A percentile compares a stretch with the other conserved stretches of the same genome.
These are phyloP conservation scores for Cyclostephanos invisitatus DNA, from an alignment of 108 stramenopile species.

Conservation along the genomic window DNA sequence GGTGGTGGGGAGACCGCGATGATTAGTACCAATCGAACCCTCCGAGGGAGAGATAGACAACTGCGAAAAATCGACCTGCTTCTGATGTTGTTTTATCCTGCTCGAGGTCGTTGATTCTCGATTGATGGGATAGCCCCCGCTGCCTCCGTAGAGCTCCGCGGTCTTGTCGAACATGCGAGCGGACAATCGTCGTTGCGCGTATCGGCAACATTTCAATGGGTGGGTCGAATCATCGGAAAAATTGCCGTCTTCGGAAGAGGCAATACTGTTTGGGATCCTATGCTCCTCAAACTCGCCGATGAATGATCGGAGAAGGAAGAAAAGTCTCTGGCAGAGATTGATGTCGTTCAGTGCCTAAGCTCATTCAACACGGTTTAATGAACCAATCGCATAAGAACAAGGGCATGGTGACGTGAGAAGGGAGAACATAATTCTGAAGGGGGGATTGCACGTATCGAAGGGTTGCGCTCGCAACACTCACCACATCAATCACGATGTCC, in stretches of 20 bases:
- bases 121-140: constrained; percentile 37
- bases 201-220: constrained; percentile 30
- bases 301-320: constrained; percentile 57
- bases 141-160: constrained; percentile 5
- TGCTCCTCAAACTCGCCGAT: constrained; percentile 48
- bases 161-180: constrained; percentile 45
- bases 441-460: background rate
- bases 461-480: constrained; percentile 1
- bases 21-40: constrained; percentile 16
- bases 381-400: constrained; percentile 1
- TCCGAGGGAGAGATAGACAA: constrained; percentile 29
- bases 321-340: constrained; percentile 52
- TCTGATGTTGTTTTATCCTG: constrained; percentile 12
- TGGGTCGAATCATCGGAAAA: constrained; percentile 1
- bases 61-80: constrained; percentile 10
- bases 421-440: background rate
- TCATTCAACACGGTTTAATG: background rate
- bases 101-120: constrained; percentile 35
- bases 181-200: constrained; percentile 41
- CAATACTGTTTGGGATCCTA: constrained; percentile 5
- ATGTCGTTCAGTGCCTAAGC: constrained; percentile 44
- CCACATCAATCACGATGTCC: constrained; percentile 46
- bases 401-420: background rate
- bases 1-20: background rate
- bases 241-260: background rate